phyloP scores from a whole-genome alignment of 306 rosid genomes.

The Prunus armeniaca region DNA sequence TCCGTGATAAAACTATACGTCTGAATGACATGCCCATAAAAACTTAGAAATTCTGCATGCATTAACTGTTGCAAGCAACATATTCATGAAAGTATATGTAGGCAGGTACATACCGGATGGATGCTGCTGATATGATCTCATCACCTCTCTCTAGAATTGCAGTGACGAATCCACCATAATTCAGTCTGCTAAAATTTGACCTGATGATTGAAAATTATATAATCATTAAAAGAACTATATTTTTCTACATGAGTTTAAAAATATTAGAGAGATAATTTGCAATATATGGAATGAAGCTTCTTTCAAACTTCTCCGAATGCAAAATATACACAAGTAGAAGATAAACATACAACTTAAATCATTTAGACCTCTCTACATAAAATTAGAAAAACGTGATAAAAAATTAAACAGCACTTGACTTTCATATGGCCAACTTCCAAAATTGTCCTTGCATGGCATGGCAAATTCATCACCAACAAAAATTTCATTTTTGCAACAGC shows the following conservation, averaged over 20 bases:
- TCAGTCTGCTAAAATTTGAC: conserved; percentile 84
- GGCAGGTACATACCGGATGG: conserved; percentile 59
- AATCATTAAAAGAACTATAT: background rate
- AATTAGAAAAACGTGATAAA: background rate
- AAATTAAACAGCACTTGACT: background rate
- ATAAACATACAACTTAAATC: background rate
- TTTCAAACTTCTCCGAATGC: background rate
- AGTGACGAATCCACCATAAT: conserved; percentile 77
- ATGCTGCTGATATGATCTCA: conserved; percentile 70
- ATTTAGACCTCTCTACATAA: background rate
- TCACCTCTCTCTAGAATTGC: conserved; percentile 84
- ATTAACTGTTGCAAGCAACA: background rate
- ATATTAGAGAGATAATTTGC: background rate
- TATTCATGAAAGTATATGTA: background rate
- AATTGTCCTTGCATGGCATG: background rate
- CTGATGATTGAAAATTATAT: conserved; percentile 40
- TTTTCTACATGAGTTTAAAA: background rate
- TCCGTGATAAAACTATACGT: background rate
- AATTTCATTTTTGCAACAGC: background rate
- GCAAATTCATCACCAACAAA: background rate
- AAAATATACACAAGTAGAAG: background rate
- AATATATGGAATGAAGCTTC: background rate
- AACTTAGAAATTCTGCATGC: background rate
- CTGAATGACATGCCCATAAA: background rate
- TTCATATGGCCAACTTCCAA: conserved; percentile 1